phyloP scores from a whole-genome alignment of 768 basidiomycete species.

The Phaeotremella skinneri region DNA sequence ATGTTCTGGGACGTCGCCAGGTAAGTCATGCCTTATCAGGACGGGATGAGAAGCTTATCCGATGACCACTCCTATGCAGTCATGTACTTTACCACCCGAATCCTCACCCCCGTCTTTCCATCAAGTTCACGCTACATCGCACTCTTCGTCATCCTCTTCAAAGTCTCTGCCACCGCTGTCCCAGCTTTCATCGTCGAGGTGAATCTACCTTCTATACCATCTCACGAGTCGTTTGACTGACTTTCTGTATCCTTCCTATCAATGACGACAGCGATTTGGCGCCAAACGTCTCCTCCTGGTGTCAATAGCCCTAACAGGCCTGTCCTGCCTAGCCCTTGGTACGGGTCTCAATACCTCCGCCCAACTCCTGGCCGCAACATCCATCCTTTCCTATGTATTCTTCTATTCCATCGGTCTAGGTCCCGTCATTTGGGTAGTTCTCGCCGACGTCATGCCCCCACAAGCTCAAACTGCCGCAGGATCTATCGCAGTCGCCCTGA shows the following conservation, averaged over 20 bases:
- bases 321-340: slow-evolving; percentile 62
- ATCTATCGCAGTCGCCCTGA: slow-evolving; percentile 68
- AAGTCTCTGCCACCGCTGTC: slow-evolving; percentile 63
- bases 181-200: slow-evolving; percentile 84
- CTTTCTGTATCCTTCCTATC: neutral
- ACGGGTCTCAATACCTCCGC: slow-evolving; percentile 52
- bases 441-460: slow-evolving; percentile 81
- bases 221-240: neutral
- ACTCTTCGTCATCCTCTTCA: slow-evolving; percentile 74
- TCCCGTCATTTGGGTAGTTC: slow-evolving; percentile 86
- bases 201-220: slow-evolving; percentile 16
- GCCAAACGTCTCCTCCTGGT: slow-evolving; percentile 64
- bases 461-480: slow-evolving; percentile 75
- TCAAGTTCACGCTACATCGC: slow-evolving; percentile 77
- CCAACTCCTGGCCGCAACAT: slow-evolving; percentile 65
- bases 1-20: slow-evolving; percentile 41
- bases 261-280: slow-evolving; percentile 62
- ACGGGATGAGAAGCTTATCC: neutral
- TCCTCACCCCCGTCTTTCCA: slow-evolving; percentile 73
- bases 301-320: slow-evolving; percentile 72
- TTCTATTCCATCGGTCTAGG: slow-evolving; percentile 89
- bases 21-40: slow-evolving; percentile 9
- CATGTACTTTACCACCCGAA: slow-evolving; percentile 86
- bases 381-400: slow-evolving; percentile 70
- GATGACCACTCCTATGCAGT: slow-evolving; percentile 55